A percentile compares a stretch with the other conserved stretches of the same genome.
phyloP scores from a whole-genome alignment of 352 stramenopile species.

The Elongisporangium senticosum region DNA sequence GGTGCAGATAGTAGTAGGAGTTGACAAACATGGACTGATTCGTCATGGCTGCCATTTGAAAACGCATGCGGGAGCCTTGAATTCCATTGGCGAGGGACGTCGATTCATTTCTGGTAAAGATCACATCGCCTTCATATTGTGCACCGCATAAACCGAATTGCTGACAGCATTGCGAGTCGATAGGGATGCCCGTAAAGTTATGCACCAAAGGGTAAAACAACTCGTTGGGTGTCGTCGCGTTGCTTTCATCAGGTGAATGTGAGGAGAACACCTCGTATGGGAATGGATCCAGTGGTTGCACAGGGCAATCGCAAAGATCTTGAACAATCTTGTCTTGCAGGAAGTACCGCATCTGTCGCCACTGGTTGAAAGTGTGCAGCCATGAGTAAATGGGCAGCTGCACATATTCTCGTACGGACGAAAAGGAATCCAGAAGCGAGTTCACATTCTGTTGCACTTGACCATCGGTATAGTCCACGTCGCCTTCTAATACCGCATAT shows the following conservation, averaged over 20 bases:
- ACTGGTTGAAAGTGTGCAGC: conserved; percentile 86
- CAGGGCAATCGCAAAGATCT: conserved; percentile 57
- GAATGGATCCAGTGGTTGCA: conserved; percentile 75
- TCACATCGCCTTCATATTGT: conserved; percentile 81
- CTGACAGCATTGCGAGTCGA: conserved; percentile 88
- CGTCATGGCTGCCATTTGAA: conserved; percentile 80
- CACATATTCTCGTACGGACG: conserved; percentile 69
- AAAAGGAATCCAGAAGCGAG: conserved; percentile 66
- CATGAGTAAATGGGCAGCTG: conserved; percentile 84
- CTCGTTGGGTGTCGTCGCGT: conserved; percentile 49
- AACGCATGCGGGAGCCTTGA: conserved; percentile 72
- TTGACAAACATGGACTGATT: conserved; percentile 90
- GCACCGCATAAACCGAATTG: conserved; percentile 83
- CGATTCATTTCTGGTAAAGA: conserved; percentile 38
- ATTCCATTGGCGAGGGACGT: conserved; percentile 30
- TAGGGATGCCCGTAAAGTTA: conserved; percentile 82
- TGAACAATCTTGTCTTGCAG: conserved; percentile 65
- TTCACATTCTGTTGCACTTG: conserved; percentile 47
- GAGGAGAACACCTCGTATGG: conserved; percentile 44
- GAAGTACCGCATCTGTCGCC: conserved; percentile 80
- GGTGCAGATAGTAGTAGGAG: conserved; percentile 85
- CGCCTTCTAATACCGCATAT: conserved; percentile 72
- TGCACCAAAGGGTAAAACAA: conserved; percentile 78
- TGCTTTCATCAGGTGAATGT: neutral
- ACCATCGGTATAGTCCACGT: conserved; percentile 68